Base-by-base conservation (phyloP, 2,329 filamentous ascomycete species). In the Pseudogymnoascus sp. region DNA sequence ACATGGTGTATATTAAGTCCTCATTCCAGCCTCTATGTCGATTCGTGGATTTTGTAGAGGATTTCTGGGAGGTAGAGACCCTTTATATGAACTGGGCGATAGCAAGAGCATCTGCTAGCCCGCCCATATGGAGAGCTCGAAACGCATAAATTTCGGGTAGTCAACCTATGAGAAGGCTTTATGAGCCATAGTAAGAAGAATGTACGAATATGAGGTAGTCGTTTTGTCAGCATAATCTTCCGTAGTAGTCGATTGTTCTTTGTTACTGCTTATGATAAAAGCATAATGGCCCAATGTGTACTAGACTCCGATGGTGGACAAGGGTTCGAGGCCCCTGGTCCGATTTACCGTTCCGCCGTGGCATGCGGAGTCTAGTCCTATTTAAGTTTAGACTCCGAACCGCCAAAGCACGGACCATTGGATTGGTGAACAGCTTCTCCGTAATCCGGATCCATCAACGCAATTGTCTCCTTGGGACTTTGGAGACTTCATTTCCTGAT, bases 251-350 rank as follows among this genome's bases (percentile, higher is more conserved):
- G 7, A 35, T 28, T 5, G 23, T 33, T 33, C 49, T 55, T 55
- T 55, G 55, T 59, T 33, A 12, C 25, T 38, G 28, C 16, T 49
- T 62, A 49, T 49, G 49, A 62, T 58, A 58, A 19, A 14, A 39
- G 33, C 30, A 39, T 45, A 22, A 25, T 60, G 19, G 35, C 58
- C 60, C 12, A 66, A 65, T 64, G 22, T 62, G 66, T 63, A 65
- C 64, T 67, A 67, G 64, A 65, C 64, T 67, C 66, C 66, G 62
- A 62, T 60, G 39, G 16, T 58, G 60, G 62, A 49, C 58, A 41
- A 60, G 63, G 63, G 60, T 61, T 3, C 19, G 14, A 2, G n/a
- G 38, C 35, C 59, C 62, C 35, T 61, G 35, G 45, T 41, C 36
- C 22, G 16, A 36, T 55, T 55, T 55, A 19, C 25, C 49, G 25